Conservation (phyloP, 2,329 filamentous ascomycete species). For the Cladophialophora yegresii region DNA sequence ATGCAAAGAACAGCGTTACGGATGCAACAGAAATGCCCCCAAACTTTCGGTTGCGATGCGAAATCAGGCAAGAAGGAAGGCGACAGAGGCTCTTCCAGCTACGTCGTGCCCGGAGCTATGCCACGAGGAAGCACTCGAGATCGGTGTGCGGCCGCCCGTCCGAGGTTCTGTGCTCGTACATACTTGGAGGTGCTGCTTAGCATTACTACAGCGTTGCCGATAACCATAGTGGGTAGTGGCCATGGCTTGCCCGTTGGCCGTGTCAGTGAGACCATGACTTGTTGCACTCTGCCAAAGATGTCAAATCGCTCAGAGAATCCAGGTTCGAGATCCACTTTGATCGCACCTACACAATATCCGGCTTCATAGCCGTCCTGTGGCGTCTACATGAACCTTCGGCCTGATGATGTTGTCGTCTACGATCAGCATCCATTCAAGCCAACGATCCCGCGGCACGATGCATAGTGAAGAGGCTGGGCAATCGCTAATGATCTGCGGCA, state of each 20-base stretch:
- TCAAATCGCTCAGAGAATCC: background rate
- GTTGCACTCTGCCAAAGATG: background rate
- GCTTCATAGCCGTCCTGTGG: background rate
- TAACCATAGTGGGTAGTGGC: background rate
- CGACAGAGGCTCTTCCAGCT: background rate
- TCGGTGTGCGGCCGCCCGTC: background rate
- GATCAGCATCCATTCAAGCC: background rate
- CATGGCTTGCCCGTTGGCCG: background rate
- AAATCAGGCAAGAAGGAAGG: background rate
- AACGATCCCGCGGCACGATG: background rate
- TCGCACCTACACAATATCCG: background rate
- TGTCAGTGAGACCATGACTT: background rate
- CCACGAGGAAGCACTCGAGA: background rate
- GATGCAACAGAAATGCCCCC: background rate
- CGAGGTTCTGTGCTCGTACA: too few relatives aligned
- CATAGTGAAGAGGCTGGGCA: background rate
- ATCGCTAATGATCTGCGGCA: background rate
- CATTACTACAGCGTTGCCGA: background rate
- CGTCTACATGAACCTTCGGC: background rate
- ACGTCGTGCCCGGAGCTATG: background rate
- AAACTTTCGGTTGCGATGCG: background rate
- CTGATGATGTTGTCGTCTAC: background rate
- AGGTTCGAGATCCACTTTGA: background rate
- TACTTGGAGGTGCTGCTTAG: background rate
- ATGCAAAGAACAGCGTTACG: background rate